Percentiles rank a stretch among this genome's conserved stretches.
Evolutionary conservation across 2,329 filamentous ascomycete species (phyloP).

Genomic region (Clonostachys chloroleuca): DNA sequence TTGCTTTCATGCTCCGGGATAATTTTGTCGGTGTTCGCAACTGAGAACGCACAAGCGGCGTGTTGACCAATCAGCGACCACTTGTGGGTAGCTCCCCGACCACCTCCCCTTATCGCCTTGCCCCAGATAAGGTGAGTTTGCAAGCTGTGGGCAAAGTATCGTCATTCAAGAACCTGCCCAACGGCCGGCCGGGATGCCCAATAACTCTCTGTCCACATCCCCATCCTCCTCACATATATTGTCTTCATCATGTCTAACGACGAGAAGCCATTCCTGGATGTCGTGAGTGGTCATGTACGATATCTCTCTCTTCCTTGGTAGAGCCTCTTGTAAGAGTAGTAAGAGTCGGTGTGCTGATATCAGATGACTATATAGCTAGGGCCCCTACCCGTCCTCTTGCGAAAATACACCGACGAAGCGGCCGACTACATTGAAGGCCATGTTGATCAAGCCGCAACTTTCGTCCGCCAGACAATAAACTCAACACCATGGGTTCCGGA

Average conservation of each 20-base stretch:
- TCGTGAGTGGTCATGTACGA: slow-evolving; percentile 45
- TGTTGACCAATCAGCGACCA: too few relatives aligned
- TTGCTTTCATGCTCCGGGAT: too few relatives aligned
- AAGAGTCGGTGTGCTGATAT: too few relatives aligned
- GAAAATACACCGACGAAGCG: slow-evolving; percentile 65
- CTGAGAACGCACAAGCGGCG: too few relatives aligned
- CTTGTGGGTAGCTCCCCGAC: too few relatives aligned
- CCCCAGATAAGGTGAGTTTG: too few relatives aligned
- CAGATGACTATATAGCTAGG: slow-evolving; percentile 33
- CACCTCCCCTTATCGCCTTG: not conserved
- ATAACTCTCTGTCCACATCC: not conserved
- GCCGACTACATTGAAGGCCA: slow-evolving; percentile 78
- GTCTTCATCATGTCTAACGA: slow-evolving; percentile 65
- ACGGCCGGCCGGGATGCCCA: not conserved
- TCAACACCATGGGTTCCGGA: slow-evolving; percentile 70
- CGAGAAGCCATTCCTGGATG: slow-evolving; percentile 73
- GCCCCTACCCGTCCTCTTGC: slow-evolving; percentile 57
- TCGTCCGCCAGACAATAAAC: slow-evolving; percentile 65
- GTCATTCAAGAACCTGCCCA: slow-evolving; percentile 1
- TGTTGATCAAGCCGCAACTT: slow-evolving; percentile 70
- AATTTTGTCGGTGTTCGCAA: too few relatives aligned
- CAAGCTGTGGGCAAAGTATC: not conserved
- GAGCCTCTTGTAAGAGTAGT: too few relatives aligned
- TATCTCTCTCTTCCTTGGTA: too few relatives aligned
- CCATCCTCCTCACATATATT: slow-evolving; percentile 4